These are phyloP conservation scores for Dimargaris xerosporica DNA, from an alignment of 192 early-diverging fungal species.

Conservation along the genomic window DNA sequence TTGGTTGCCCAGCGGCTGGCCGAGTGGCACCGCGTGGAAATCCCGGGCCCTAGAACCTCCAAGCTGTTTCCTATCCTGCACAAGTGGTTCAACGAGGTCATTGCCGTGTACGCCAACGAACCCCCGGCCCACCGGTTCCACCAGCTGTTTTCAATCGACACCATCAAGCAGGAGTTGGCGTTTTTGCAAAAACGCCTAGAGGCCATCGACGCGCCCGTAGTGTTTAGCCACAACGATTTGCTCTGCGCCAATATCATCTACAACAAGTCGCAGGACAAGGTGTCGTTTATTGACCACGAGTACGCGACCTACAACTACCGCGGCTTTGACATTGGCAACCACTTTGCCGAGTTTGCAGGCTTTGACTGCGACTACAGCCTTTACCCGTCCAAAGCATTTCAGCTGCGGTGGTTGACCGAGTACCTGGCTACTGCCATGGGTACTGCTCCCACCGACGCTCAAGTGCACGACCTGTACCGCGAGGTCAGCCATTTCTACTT, in stretches of 20 bases:
- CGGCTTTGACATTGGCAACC: conserved; percentile 92
- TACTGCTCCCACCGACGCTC: conserved; percentile 21
- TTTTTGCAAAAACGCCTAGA: conserved; percentile 37
- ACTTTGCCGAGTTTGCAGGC: conserved; percentile 89
- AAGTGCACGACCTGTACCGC: conserved; percentile 43
- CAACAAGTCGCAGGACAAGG: conserved; percentile 35
- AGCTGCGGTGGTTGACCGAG: conserved; percentile 56
- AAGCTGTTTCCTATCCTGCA: conserved; percentile 21
- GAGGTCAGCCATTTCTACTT: conserved; percentile 75
- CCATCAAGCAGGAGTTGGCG: conserved; percentile 23
- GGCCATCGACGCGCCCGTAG: conserved; percentile 53
- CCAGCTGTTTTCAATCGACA: conserved; percentile 16
- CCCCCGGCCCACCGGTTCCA: conserved; percentile 19
- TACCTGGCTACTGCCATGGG: conserved; percentile 40
- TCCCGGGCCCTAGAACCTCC: conserved; percentile 23
- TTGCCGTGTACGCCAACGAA: conserved; percentile 16
- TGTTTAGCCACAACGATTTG: conserved; percentile 89
- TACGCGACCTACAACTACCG: conserved; percentile 73
- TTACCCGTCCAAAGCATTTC: conserved; percentile 57
- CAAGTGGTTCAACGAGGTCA: conserved; percentile 25
- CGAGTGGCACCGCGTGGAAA: conserved; percentile 59
- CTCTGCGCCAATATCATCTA: conserved; percentile 83
- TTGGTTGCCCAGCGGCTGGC: conserved; percentile 67
- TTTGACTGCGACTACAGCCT: conserved; percentile 88
- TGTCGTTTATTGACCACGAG: conserved; percentile 87